Evolutionary conservation across 2,329 filamentous ascomycete species (phyloP).

Genomic region (Orbilia oligospora): DNA sequence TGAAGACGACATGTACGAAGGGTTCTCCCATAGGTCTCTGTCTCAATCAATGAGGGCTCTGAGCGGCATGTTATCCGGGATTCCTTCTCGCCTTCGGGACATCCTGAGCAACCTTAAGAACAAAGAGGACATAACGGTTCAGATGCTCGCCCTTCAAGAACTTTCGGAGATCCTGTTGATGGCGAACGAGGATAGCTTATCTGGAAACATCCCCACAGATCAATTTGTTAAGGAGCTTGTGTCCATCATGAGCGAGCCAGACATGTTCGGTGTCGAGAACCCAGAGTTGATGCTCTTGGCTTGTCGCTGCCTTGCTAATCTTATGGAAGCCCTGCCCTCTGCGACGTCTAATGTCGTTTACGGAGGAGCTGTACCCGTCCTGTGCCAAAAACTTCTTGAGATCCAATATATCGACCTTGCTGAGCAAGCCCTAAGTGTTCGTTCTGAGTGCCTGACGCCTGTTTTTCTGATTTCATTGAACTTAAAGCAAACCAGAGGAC

Average conservation of each 20-base stretch:
- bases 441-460: conserved; percentile 64
- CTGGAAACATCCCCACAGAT: conserved; percentile 94
- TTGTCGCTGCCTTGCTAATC: conserved; percentile 92
- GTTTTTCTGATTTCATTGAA: conserved; percentile 37
- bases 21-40: conserved; percentile 74
- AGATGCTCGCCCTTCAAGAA: conserved; percentile 92
- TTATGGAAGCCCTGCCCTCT: conserved; percentile 96
- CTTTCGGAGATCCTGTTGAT: conserved; percentile 93
- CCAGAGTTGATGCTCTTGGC: conserved; percentile 97
- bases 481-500: conserved; percentile 12
- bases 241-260: conserved; percentile 84
- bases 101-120: conserved; percentile 82
- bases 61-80: conserved; percentile 91
- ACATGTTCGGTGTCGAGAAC: conserved; percentile 88
- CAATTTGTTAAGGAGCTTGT: conserved; percentile 96
- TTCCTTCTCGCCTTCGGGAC: conserved; percentile 83
- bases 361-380: conserved; percentile 91
- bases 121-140: conserved; percentile 87
- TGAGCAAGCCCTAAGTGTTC: conserved; percentile 89
- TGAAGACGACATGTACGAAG: conserved; percentile 78
- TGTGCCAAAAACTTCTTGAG: conserved; percentile 94
- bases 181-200: conserved; percentile 95
- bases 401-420: conserved; percentile 98
- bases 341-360: conserved; percentile 97
- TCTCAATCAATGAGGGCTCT: conserved; percentile 87